Percentiles rank a stretch among this genome's conserved stretches.
phyloP scores from a whole-genome alignment of 768 basidiomycete genomes.

The Phylloporus scabripes region DNA sequence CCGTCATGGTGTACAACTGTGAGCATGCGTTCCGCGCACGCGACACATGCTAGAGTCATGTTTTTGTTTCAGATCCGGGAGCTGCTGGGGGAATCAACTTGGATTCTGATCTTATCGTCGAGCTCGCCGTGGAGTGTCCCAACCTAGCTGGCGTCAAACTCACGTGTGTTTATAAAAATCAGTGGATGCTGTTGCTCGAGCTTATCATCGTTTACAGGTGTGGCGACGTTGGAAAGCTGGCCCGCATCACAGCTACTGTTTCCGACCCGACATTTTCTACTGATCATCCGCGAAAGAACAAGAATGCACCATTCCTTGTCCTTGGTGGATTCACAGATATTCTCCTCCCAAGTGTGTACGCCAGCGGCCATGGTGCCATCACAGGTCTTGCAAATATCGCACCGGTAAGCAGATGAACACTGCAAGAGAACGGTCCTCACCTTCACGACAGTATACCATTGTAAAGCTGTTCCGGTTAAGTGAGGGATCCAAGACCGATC shows the following conservation, averaged over 20 bases:
- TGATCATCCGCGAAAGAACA: slow-evolving; percentile 62
- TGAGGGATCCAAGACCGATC: slow-evolving; percentile 48
- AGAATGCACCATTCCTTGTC: slow-evolving; percentile 69
- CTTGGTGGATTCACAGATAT: slow-evolving; percentile 86
- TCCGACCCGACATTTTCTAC: slow-evolving; percentile 51
- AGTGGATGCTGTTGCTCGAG: not conserved
- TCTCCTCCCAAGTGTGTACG: slow-evolving; percentile 64
- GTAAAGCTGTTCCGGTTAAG: slow-evolving; percentile 59
- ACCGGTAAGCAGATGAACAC: slow-evolving; percentile 45
- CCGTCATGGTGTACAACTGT: slow-evolving; percentile 89
- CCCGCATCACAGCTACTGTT: slow-evolving; percentile 69
- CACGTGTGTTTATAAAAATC: slow-evolving; percentile 48
- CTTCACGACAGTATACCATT: slow-evolving; percentile 45
- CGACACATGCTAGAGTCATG: not conserved
- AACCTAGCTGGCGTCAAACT: slow-evolving; percentile 87
- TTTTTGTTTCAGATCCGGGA: slow-evolving; percentile 59
- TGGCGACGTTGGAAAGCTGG: slow-evolving; percentile 88
- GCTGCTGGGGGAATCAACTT: slow-evolving; percentile 88
- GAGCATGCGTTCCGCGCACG: slow-evolving; percentile 19
- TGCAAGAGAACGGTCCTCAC: not conserved
- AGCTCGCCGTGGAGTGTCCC: slow-evolving; percentile 68
- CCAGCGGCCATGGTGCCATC: slow-evolving; percentile 81
- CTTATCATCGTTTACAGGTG: slow-evolving; percentile 47
- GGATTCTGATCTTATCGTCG: slow-evolving; percentile 81
- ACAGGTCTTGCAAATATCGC: slow-evolving; percentile 84